Percentiles rank a stretch among this genome's conserved stretches.
These are phyloP conservation scores for Cryphonectria japonica DNA, from an alignment of 2,329 filamentous ascomycete genomes.

Conservation along the genomic window DNA sequence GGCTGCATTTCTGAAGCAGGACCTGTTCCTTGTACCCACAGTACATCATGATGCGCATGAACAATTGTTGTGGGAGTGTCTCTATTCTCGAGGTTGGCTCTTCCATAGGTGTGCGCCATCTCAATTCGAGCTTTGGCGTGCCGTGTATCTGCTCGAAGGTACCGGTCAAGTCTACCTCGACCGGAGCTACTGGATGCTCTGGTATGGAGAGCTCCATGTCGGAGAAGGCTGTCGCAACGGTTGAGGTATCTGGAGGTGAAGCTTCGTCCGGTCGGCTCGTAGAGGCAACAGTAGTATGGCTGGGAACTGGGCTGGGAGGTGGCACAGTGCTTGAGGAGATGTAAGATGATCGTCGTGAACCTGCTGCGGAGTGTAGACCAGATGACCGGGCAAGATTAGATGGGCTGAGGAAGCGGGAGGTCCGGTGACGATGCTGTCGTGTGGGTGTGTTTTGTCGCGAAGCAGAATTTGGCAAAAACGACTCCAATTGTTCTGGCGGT, in stretches of 20 bases:
- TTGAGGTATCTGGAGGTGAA: slow-evolving; percentile 18
- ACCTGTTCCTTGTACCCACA: slow-evolving; percentile 20
- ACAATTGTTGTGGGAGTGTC: slow-evolving; percentile 19
- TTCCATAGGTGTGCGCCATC: slow-evolving; percentile 2
- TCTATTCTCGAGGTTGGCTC: slow-evolving; percentile 16
- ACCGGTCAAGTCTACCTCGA: neutral
- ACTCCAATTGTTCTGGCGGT: neutral
- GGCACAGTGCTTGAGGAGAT: slow-evolving; percentile 5
- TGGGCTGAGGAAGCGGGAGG: slow-evolving; percentile 6
- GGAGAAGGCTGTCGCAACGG: slow-evolving; percentile 7
- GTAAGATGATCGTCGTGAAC: slow-evolving; percentile 19
- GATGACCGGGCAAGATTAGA: neutral
- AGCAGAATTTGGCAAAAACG: neutral
- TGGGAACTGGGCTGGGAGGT: slow-evolving; percentile 20
- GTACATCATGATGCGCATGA: slow-evolving; percentile 29
- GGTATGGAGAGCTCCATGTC: slow-evolving; percentile 6
- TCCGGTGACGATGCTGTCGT: neutral
- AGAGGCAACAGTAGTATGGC: neutral
- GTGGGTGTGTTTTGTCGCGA: neutral
- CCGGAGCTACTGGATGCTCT: slow-evolving; percentile 2
- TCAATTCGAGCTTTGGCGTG: slow-evolving; percentile 11
- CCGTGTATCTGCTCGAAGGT: slow-evolving; percentile 24
- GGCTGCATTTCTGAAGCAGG: slow-evolving; percentile 22
- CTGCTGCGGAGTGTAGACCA: neutral
- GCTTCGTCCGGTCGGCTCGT: neutral